These are phyloP conservation scores for Carex arenaria DNA, from an alignment of 202 grass and related monocot genomes.

Conservation along the genomic window DNA sequence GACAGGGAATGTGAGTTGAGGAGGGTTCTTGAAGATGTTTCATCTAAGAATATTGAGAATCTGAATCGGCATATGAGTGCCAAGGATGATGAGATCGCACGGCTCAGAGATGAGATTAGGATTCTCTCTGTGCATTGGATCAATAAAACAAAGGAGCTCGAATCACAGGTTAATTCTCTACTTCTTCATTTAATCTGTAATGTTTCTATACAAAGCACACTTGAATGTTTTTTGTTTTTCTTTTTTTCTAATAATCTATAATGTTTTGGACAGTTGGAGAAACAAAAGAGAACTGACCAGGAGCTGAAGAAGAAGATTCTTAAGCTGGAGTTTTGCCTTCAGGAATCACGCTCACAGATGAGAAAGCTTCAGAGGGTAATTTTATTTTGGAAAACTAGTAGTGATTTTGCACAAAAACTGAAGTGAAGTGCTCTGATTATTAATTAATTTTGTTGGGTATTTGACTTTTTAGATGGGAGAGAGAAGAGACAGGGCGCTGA, in stretches of 20 bases:
- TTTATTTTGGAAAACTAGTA: too few species aligned
- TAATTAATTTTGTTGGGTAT: background rate
- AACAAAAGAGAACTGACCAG: constrained; percentile 65
- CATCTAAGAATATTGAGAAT: constrained; percentile 74
- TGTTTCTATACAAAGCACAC: too few species aligned
- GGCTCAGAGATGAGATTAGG: constrained; percentile 84
- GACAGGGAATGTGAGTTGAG: constrained; percentile 48
- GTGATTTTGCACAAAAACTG: too few species aligned
- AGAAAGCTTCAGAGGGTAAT: constrained; percentile 82
- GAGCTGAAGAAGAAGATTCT: constrained; percentile 88
- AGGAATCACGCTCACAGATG: constrained; percentile 88
- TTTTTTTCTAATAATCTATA: background rate
- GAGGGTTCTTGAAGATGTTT: constrained; percentile 69
- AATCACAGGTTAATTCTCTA: constrained; percentile 51
- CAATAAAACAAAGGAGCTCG: constrained; percentile 74
- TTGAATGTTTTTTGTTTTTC: constrained; percentile 8
- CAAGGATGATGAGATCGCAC: constrained; percentile 70
- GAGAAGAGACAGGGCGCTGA: constrained; percentile 78
- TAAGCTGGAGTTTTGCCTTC: constrained; percentile 93
- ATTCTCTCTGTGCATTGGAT: constrained; percentile 79
- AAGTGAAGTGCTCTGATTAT: background rate
- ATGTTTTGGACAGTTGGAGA: constrained; percentile 51
- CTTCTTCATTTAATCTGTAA: too few species aligned
- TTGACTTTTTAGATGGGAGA: constrained; percentile 56
- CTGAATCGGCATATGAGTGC: constrained; percentile 62